phyloP scores from a whole-genome alignment of 768 basidiomycete genomes.

The Exsudoporus frostii region DNA sequence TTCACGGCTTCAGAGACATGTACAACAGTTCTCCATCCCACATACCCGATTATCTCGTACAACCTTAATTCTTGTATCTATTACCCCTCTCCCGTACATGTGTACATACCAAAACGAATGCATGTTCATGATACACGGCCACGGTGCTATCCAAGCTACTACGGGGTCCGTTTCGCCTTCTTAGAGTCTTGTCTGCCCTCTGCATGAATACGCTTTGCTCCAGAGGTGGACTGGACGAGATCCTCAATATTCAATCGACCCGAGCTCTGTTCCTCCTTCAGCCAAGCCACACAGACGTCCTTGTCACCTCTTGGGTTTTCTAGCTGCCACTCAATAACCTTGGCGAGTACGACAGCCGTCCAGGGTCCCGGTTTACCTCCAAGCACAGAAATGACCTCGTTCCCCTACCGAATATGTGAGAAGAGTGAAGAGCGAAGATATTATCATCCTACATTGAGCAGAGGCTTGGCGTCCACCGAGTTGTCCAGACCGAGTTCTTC shows the following conservation, averaged over 20 bases:
- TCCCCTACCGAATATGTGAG: constrained; percentile 53
- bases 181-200: constrained; percentile 23
- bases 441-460: constrained; percentile 66
- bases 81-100: constrained; percentile 2
- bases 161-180: constrained; percentile 29
- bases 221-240: constrained; percentile 14
- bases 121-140: constrained; percentile 1
- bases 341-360: constrained; percentile 60
- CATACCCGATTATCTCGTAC: constrained; percentile 10
- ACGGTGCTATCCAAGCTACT: not conserved
- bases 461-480: constrained; percentile 63
- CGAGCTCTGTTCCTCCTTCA: constrained; percentile 49
- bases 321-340: constrained; percentile 83
- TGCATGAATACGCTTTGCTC: constrained; percentile 26
- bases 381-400: constrained; percentile 55
- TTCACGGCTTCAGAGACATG: constrained; percentile 1
- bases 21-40: not conserved
- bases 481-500: constrained; percentile 58
- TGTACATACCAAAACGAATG: not conserved
- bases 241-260: constrained; percentile 42
- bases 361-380: constrained; percentile 65
- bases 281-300: constrained; percentile 69
- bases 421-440: not conserved
- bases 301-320: constrained; percentile 64
- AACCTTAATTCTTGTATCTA: constrained; percentile 19